Conservation (phyloP, 768 basidiomycete genomes). For the Hortiboletus flavorubellus region DNA sequence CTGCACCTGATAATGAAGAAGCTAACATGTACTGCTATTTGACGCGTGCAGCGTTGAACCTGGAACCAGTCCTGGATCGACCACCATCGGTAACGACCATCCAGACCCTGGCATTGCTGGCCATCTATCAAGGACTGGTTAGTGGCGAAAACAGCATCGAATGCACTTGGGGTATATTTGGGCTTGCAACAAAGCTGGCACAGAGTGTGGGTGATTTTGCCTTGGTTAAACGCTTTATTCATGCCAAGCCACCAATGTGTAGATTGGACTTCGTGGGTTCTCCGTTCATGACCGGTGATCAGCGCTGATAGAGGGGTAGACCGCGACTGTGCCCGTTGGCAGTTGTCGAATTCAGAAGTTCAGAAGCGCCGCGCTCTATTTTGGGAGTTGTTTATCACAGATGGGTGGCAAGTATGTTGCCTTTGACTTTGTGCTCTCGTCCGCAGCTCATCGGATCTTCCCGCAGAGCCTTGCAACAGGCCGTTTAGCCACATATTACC, state of each 20-base stretch:
- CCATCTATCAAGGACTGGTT: conserved; percentile 66
- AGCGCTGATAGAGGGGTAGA: conserved; percentile 41
- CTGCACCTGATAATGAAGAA: conserved; percentile 49
- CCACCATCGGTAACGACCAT: conserved; percentile 71
- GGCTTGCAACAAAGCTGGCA: conserved; percentile 60
- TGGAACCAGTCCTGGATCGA: conserved; percentile 67
- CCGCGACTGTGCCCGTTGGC: conserved; percentile 71
- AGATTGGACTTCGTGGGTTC: conserved; percentile 68
- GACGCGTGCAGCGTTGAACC: conserved; percentile 58
- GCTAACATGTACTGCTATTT: conserved; percentile 57
- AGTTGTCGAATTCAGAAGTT: conserved; percentile 55
- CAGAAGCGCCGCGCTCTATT: conserved; percentile 70
- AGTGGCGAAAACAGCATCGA: conserved; percentile 70
- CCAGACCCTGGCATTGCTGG: conserved; percentile 64
- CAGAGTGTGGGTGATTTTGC: conserved; percentile 53
- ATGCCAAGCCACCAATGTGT: conserved; percentile 2
- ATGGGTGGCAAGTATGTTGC: conserved; percentile 63
- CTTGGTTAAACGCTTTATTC: neutral
- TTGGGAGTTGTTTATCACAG: conserved; percentile 73
- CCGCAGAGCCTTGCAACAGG: conserved; percentile 66
- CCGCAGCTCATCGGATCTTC: neutral
- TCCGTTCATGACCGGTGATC: neutral
- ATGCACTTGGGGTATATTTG: conserved; percentile 63
- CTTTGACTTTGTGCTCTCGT: neutral
- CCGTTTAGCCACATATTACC: conserved; percentile 61